Conservation (phyloP, 257 asterid genomes). For the Scutellaria barbata region DNA sequence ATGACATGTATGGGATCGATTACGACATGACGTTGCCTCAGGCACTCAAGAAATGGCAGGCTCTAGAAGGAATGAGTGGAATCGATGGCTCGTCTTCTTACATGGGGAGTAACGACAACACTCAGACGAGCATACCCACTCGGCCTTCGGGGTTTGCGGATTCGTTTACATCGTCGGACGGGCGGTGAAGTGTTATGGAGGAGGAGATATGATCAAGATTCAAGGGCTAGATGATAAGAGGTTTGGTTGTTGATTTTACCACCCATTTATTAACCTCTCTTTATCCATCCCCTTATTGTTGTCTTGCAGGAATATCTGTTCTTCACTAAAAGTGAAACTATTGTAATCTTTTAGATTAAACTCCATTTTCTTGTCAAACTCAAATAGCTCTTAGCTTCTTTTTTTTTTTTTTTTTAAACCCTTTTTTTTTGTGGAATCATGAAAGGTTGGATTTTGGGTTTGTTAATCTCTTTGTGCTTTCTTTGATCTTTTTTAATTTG, state of each 20-base stretch:
- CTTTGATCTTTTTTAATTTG: conserved; percentile 6
- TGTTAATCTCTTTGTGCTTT: conserved; percentile 22
- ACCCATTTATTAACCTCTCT: conserved; percentile 3
- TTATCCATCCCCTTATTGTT: background rate
- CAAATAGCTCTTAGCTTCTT: conserved; percentile 23
- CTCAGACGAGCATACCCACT: conserved; percentile 75
- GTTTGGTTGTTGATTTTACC: conserved; percentile 30
- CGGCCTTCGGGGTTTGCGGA: conserved; percentile 80
- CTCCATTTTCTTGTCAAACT: conserved; percentile 25
- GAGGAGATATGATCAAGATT: background rate
- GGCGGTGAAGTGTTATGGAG: conserved; percentile 52
- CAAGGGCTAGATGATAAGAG: background rate
- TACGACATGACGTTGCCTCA: conserved; percentile 82
- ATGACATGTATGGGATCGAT: conserved; percentile 70
- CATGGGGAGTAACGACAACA: conserved; percentile 65
- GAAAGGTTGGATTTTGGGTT: conserved; percentile 32
- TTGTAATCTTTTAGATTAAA: conserved; percentile 33
- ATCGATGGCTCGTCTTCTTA: conserved; percentile 51
- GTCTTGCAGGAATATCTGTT: conserved; percentile 3
- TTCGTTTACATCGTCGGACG: conserved; percentile 72
- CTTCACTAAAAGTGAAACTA: conserved; percentile 29
- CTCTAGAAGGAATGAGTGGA: conserved; percentile 72
- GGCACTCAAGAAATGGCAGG: conserved; percentile 90
- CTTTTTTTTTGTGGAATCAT: conserved; percentile 22
- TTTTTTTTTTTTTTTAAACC: background rate